A percentile compares a stretch with the other conserved stretches of the same genome.
These are phyloP conservation scores for Debaryomycetaceae sp. DNA, from an alignment of 1,139 yeast species.

Conservation along the genomic window DNA sequence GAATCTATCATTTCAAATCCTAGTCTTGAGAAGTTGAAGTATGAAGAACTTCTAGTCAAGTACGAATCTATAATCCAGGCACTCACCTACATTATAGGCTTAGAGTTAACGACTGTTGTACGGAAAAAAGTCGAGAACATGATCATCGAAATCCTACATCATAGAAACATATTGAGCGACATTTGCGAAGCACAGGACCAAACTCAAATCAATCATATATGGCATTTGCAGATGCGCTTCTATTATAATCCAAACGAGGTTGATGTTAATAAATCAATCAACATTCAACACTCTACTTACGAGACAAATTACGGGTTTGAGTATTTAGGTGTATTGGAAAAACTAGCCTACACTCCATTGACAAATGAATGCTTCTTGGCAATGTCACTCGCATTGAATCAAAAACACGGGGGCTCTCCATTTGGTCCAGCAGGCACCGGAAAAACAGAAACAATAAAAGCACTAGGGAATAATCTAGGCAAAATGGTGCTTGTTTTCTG, in stretches of 20 bases:
- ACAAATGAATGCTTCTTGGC: constrained; percentile 62
- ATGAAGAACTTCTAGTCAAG: constrained; percentile 4
- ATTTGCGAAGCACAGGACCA: constrained; percentile 17
- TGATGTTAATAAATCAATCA: constrained; percentile 32
- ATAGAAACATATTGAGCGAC: constrained; percentile 37
- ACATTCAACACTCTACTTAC: constrained; percentile 53
- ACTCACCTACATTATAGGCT: constrained; percentile 14
- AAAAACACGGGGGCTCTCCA: constrained; percentile 83
- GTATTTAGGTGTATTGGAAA: constrained; percentile 73
- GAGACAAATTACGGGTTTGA: constrained; percentile 71
- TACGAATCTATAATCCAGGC: constrained; percentile 9
- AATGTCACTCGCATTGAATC: constrained; percentile 72
- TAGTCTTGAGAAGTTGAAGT: neutral
- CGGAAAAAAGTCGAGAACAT: constrained; percentile 55
- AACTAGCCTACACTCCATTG: constrained; percentile 75
- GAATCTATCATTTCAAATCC: constrained; percentile 25
- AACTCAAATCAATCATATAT: constrained; percentile 18
- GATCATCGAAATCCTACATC: constrained; percentile 67
- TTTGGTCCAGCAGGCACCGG: constrained; percentile 99
- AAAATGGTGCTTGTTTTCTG: constrained; percentile 80
- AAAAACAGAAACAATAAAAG: constrained; percentile 87
- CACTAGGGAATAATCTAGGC: constrained; percentile 79
- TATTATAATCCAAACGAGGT: constrained; percentile 24
- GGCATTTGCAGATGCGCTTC: constrained; percentile 58
- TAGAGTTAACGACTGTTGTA: constrained; percentile 25